Percentiles rank a stretch among this genome's conserved stretches.
phyloP scores from a whole-genome alignment of 495 filamentous ascomycete genomes.

The Sabuloglossum arenarium region DNA sequence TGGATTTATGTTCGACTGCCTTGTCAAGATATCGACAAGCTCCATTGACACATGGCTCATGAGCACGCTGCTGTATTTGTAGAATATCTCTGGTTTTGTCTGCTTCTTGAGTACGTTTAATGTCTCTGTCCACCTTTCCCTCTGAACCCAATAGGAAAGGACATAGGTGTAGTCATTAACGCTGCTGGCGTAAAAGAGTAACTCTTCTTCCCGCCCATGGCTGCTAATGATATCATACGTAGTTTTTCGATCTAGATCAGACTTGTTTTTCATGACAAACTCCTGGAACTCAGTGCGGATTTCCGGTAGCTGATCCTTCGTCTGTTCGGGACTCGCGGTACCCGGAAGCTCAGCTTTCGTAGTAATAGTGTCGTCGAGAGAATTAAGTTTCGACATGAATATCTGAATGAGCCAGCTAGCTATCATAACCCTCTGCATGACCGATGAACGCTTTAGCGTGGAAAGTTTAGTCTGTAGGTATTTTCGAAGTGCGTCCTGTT shows the following conservation, averaged over 20 bases:
- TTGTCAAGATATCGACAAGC: slow-evolving; percentile 81
- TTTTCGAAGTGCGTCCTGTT: slow-evolving; percentile 78
- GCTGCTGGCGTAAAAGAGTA: slow-evolving; percentile 73
- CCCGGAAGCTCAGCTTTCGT: slow-evolving; percentile 71
- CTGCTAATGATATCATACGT: slow-evolving; percentile 91
- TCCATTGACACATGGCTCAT: slow-evolving; percentile 74
- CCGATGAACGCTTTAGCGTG: slow-evolving; percentile 56
- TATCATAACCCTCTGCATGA: slow-evolving; percentile 91
- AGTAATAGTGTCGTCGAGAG: slow-evolving; percentile 80
- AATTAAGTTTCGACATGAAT: slow-evolving; percentile 93
- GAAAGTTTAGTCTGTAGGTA: slow-evolving; percentile 74
- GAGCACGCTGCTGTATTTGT: slow-evolving; percentile 86
- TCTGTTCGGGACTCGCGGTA: slow-evolving; percentile 43
- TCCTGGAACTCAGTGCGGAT: slow-evolving; percentile 67
- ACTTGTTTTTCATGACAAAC: slow-evolving; percentile 64
- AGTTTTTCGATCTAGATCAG: slow-evolving; percentile 74
- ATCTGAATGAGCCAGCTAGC: slow-evolving; percentile 88
- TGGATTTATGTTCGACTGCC: slow-evolving; percentile 71
- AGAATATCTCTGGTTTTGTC: slow-evolving; percentile 80
- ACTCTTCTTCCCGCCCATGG: slow-evolving; percentile 80
- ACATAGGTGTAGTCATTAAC: slow-evolving; percentile 88
- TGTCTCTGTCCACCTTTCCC: slow-evolving; percentile 83
- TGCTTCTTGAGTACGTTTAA: slow-evolving; percentile 77
- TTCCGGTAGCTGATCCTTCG: slow-evolving; percentile 44
- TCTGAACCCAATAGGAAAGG: slow-evolving; percentile 88